These are phyloP conservation scores for Amyloporia xantha DNA, from an alignment of 768 basidiomycete species.

Conservation along the genomic window DNA sequence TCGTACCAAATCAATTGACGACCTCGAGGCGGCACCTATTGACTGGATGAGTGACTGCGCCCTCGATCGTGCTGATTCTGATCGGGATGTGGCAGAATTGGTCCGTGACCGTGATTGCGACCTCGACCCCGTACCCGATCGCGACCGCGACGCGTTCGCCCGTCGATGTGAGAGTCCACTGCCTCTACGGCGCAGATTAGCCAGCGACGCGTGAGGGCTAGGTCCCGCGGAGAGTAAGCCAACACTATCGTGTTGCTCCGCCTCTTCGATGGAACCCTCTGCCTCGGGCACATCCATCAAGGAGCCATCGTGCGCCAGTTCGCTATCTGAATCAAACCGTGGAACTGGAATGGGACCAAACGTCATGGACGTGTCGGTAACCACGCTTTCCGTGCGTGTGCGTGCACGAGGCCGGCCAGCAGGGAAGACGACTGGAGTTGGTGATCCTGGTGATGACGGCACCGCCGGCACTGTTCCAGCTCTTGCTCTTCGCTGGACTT, in stretches of 20 bases:
- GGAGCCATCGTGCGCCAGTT: slow-evolving; percentile 25
- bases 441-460: slow-evolving; percentile 28
- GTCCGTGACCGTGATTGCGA: slow-evolving; percentile 42
- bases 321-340: slow-evolving; percentile 18
- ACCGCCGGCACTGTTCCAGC: slow-evolving; percentile 33
- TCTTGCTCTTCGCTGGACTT: slow-evolving; percentile 30
- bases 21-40: slow-evolving; percentile 52
- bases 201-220: slow-evolving; percentile 45
- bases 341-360: slow-evolving; percentile 22
- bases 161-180: slow-evolving; percentile 30
- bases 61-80: slow-evolving; percentile 46
- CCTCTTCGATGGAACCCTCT: slow-evolving; percentile 51
- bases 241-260: slow-evolving; percentile 57
- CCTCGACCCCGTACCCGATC: slow-evolving; percentile 35
- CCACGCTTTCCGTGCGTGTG: slow-evolving; percentile 21
- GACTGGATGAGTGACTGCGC: slow-evolving; percentile 64
- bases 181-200: slow-evolving; percentile 34
- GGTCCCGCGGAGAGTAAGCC: slow-evolving; percentile 43
- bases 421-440: slow-evolving; percentile 29
- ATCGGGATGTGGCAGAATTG: slow-evolving; percentile 22
- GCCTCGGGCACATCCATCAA: slow-evolving; percentile 36
- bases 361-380: slow-evolving; percentile 17
- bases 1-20: slow-evolving; percentile 53
- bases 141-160: slow-evolving; percentile 34
- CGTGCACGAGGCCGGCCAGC: slow-evolving; percentile 22